These are phyloP conservation scores for Diaporthe amygdali DNA, from an alignment of 2,329 filamentous ascomycete species.

Conservation along the genomic window DNA sequence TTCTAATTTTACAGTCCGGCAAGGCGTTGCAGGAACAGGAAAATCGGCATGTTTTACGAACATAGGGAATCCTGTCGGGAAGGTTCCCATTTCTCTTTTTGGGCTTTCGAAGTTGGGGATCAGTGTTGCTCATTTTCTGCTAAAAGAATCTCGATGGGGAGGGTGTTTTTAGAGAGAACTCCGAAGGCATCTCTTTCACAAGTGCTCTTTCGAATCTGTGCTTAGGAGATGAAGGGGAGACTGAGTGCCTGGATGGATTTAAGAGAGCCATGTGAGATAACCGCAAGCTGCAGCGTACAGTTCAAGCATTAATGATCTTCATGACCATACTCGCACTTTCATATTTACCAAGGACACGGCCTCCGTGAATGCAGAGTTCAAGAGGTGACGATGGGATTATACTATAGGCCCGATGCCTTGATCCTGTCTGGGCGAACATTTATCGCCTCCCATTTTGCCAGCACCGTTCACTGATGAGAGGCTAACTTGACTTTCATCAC, in stretches of 20 bases:
- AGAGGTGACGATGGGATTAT: neutral
- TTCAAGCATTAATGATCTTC: constrained; percentile 1
- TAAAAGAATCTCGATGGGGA: neutral
- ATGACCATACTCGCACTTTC: neutral
- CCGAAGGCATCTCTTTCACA: neutral
- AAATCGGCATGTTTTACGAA: neutral
- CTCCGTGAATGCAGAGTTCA: neutral
- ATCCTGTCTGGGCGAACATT: no score
- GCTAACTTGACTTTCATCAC: constrained; percentile 31
- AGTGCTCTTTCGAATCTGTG: neutral
- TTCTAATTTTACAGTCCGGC: constrained; percentile 29
- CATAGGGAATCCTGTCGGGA: neutral
- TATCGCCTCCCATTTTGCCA: no score
- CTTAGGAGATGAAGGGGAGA: neutral
- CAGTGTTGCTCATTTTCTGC: neutral
- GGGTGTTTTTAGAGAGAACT: neutral
- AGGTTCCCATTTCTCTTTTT: neutral
- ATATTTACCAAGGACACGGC: no score
- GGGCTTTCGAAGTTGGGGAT: neutral
- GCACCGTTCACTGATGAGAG: neutral
- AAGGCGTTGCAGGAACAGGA: constrained; percentile 3
- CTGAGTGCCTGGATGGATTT: neutral
- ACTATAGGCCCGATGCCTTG: neutral
- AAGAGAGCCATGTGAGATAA: neutral
- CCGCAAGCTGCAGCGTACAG: neutral